Base-by-base conservation (phyloP, 2,329 filamentous ascomycete genomes). In the Graphiopsis chlorocephala region DNA sequence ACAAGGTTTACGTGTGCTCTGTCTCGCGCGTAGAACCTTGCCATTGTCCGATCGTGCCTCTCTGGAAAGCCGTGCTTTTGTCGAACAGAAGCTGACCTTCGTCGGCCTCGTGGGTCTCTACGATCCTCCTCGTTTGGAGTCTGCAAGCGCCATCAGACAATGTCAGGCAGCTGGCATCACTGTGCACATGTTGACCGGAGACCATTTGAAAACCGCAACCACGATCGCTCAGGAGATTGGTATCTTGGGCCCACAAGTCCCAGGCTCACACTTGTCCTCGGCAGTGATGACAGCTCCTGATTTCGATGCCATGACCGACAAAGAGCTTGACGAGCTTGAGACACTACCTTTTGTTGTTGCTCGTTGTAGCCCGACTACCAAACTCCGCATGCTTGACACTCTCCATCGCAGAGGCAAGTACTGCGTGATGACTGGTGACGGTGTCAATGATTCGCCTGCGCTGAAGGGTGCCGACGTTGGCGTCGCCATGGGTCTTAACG, bases 101-200 rank as follows among this genome's bases (percentile, higher is more conserved):
- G 71, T 69, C 11, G 74, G 74, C 38, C 67, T 76, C 14, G 70
- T 75, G 17, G 74, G 73, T 23, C 71, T 76, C 52, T 73, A 73
- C 65, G 74, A 74, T 64, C 74, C 71, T n/a, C 74, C 72, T 42
- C 72, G 74, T 35, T 53, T 72, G 5, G 74, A 75, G 59, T 73
- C 73, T 26, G 72, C 71, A 26, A 68, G 74, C 38, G 79, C 80
- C 17, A 80, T 82, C 56, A 74, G 74, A 28, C 75, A 79, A 63
- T 82, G 80, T 38, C 79, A 81, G 64, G 72, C 76, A 47, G 80
- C 80, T 48, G 80, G 80, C n/a, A 81, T 82, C 53, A 79, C 77
- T 0, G 80, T 82, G 1, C 80, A 82, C 67, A 82, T 82, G 80
- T 74, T 82, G 29, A 82, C 80, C 45, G 80, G 80, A 50, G 80